Evolutionary conservation across 345 rosid genomes (phyloP), one percentile per base, ranked within the genome.

Genomic region (Rubroshorea leprosula): DNA sequence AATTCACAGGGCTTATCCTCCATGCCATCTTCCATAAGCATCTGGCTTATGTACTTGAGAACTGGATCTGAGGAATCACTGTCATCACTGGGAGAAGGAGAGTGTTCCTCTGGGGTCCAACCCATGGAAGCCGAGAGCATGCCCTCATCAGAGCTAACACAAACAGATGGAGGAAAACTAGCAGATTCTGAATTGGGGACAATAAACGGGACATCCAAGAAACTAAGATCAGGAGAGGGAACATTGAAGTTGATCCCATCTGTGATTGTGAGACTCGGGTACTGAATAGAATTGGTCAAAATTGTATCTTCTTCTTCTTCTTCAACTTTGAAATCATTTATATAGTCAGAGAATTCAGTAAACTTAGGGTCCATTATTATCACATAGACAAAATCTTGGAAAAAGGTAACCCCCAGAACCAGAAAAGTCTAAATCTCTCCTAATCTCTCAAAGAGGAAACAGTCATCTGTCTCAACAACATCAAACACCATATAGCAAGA

Each of bases 1-100:
- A 84, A 78, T 82, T 75, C 75, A 62, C 75, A 73, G n/a, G 88
- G 68, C 66, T 76, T 76, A 60, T 76, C 88, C 39, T 75, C 83
- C 70, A 73, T 76, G 46, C 77, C 81, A 53, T 87, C 91, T 23
- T 87, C 87, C 87, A 84, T 80, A 47, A 87, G 87, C 10, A 84
- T 80, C 67, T 78, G 81, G 61, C 72, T 84, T 48, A 80, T 82
- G 68, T 84, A 87, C 14, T 64, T 67, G 29, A 87, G 72, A 65
- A 77, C 31, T 8, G 31, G 8, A 8, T 27, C 8, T 27, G 31
- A 3, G 31, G 4, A 27, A 3, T 27, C 31, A 8, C 31, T 3
- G 31, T 27, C 31, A 27, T 27, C 31, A 27, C 8, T 8, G 31
- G 31, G 31, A 27, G 31, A 27, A 27, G 31, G 31, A 27, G 31